These are phyloP conservation scores for Rhodotorula sphaerocarpa DNA, from an alignment of 768 basidiomycete species.

Conservation along the genomic window DNA sequence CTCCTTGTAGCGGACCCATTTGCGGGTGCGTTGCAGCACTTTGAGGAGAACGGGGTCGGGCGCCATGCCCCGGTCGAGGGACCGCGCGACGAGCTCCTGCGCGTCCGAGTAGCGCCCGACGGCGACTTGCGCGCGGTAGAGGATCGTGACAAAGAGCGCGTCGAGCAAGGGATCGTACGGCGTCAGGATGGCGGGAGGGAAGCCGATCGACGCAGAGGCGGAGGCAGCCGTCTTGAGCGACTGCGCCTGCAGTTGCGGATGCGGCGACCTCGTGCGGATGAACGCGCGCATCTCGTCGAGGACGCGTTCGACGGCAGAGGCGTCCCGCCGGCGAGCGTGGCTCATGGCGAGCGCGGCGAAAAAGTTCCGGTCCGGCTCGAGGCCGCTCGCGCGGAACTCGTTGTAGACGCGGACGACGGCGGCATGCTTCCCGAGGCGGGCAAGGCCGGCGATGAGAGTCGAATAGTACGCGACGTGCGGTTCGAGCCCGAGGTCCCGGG, in stretches of 20 bases:
- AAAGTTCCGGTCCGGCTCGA: constrained; percentile 54
- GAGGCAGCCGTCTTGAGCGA: neutral
- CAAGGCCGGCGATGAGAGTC: constrained; percentile 64
- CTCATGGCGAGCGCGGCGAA: constrained; percentile 29
- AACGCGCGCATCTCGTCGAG: constrained; percentile 5
- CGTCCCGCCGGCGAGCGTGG: constrained; percentile 6
- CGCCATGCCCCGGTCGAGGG: neutral
- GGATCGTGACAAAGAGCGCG: constrained; percentile 26
- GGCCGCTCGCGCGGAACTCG: constrained; percentile 55
- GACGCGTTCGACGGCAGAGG: constrained; percentile 11
- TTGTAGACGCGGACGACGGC: constrained; percentile 54
- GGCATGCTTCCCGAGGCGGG: constrained; percentile 53
- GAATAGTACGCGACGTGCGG: constrained; percentile 67
- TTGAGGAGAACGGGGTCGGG: constrained; percentile 12
- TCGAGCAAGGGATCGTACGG: constrained; percentile 29
- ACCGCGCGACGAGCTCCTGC: constrained; percentile 6
- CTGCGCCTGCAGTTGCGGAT: constrained; percentile 8
- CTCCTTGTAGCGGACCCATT: constrained; percentile 3
- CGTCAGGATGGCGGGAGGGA: neutral
- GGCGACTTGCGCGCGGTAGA: constrained; percentile 22
- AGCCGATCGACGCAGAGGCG: neutral
- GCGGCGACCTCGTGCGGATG: neutral
- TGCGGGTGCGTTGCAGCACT: neutral
- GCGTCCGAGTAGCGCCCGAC: neutral
- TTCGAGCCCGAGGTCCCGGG: constrained; percentile 50